Evolutionary conservation across 495 filamentous ascomycete genomes (phyloP), one percentile per base, ranked within the genome.

Genomic region (Talaromyces wortmannii): DNA sequence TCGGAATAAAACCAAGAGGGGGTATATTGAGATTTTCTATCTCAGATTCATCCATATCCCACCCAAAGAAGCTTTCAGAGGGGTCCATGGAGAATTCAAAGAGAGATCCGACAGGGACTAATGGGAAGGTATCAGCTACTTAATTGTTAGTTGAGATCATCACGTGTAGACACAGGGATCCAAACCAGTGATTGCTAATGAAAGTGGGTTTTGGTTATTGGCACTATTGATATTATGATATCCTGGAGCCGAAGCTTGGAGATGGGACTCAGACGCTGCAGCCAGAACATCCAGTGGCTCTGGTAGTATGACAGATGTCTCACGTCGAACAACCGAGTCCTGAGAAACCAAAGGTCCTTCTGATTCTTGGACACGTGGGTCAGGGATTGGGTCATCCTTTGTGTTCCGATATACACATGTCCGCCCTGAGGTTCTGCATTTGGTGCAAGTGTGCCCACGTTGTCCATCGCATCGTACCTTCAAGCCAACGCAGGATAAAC

Each of bases 381-480:
- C 36, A 40, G 36, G 36, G 36, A 40, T 40, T 40, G 36, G 13
- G 13, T 40, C 36, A 10, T 40, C 32, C 23, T 53, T 42, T 53
- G 32, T 53, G n/a, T 15, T 53, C 30, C 50, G 50, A 36, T 53
- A 53, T 12, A 42, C 36, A 43, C 50, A 53, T 42, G 50, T 43
- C 44, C 50, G 50, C 36, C 50, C 50, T 43, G 50, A 53, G 11
- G 36, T 15, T 17, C 36, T 33, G 44, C 50, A 53, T 18, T 42
- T 53, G 36, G 31, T 33, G 42, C 50, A 53, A 32, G 50, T 33
- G n/a, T 33, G 17, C 23, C 50, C 50, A 6, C n/a, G 32, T 42
- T 53, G 50, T 53, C 50, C 50, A 30, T 53, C 50, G 42, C 50
- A 53, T 23, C 50, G 50, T 43, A 53, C 31, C 30, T 53, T 53